phyloP scores from a whole-genome alignment of 2,329 filamentous ascomycete genomes.

The Colletotrichum viniferum region DNA sequence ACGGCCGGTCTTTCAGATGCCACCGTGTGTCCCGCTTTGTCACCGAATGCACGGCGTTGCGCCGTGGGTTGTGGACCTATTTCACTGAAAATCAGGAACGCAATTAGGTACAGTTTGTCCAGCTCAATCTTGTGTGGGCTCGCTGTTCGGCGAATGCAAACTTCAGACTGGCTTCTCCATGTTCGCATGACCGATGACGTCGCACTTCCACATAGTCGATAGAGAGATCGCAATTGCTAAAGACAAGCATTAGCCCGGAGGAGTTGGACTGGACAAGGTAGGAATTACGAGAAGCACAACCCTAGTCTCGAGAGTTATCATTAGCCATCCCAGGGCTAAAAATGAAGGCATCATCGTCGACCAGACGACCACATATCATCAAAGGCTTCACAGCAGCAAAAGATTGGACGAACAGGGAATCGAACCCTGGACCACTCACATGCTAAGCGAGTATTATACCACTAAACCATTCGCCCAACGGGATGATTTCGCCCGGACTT shows the following conservation, averaged over 20 bases:
- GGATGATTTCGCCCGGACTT: slow-evolving; percentile 18
- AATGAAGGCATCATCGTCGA: background rate
- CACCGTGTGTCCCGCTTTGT: background rate
- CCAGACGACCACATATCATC: background rate
- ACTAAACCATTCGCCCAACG: slow-evolving; percentile 14
- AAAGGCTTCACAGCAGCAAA: background rate
- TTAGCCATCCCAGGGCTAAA: background rate
- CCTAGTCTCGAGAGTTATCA: background rate
- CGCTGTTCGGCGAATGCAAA: background rate
- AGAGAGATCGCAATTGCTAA: background rate
- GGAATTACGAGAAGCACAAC: background rate
- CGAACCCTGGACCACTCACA: slow-evolving; percentile 18
- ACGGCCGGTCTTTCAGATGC: background rate
- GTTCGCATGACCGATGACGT: rapidly evolving
- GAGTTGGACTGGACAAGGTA: background rate
- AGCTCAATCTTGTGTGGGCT: background rate
- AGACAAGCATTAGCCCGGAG: background rate
- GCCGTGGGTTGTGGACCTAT: background rate
- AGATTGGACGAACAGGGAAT: slow-evolving; percentile 16
- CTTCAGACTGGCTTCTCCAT: rapidly evolving
- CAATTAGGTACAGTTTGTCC: background rate
- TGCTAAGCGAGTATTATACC: slow-evolving; percentile 21
- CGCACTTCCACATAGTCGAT: background rate
- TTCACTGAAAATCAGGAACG: background rate
- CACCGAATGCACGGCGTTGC: background rate